phyloP scores from a whole-genome alignment of 345 rosid genomes.

The Citrus glauca region DNA sequence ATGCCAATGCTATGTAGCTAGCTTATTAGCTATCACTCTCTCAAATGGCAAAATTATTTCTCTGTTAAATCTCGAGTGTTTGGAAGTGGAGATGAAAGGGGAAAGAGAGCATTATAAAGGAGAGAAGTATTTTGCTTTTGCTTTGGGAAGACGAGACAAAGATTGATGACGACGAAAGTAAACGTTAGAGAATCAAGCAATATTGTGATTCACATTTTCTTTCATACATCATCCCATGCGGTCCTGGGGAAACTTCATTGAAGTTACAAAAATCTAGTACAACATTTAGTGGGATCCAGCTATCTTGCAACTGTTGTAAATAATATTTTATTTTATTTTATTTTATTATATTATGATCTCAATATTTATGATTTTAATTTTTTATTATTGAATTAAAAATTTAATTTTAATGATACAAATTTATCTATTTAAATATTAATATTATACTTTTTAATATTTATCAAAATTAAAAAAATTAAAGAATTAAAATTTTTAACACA shows the following conservation, averaged over 20 bases:
- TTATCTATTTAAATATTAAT: no score
- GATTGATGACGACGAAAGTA: slow-evolving; percentile 20
- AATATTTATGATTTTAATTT: no score
- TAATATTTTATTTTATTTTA: rapidly evolving
- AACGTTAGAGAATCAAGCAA: slow-evolving; percentile 28
- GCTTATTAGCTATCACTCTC: background rate
- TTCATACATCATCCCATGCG: background rate
- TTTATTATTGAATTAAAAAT: rapidly evolving
- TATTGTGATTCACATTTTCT: slow-evolving; percentile 9
- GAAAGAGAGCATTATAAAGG: background rate
- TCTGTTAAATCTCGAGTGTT: background rate
- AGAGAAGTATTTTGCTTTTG: background rate
- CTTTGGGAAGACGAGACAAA: slow-evolving; percentile 22
- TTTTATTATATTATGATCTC: no score
- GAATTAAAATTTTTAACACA: no score
- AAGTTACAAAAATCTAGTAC: background rate
- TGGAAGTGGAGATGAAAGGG: background rate
- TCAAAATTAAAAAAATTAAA: no score
- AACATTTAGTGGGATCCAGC: no score
- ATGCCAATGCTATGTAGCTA: background rate
- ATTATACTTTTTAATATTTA: no score
- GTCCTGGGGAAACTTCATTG: background rate
- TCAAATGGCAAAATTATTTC: background rate
- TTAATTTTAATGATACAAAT: rapidly evolving
- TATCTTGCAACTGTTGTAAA: no score